Percentiles rank a stretch among this genome's conserved stretches.
These are phyloP conservation scores for Quercus variabilis DNA, from an alignment of 306 rosid species.

Conservation along the genomic window DNA sequence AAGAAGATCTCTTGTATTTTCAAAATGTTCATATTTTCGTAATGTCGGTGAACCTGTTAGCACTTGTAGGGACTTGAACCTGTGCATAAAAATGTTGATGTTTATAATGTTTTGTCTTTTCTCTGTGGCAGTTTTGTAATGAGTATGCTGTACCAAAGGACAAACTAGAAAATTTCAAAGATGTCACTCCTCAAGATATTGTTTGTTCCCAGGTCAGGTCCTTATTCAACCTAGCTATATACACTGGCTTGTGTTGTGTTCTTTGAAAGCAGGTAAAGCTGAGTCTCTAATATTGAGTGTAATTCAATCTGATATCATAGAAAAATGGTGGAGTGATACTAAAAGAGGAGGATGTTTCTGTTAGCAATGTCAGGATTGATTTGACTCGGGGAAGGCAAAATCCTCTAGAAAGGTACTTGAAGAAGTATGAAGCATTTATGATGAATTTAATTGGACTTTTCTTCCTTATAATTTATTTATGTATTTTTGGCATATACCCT, in stretches of 20 bases:
- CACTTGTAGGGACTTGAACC: not conserved
- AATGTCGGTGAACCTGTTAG: not conserved
- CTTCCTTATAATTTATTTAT: constrained; percentile 5
- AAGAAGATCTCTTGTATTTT: not conserved
- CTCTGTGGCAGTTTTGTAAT: constrained; percentile 66
- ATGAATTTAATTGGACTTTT: constrained; percentile 1
- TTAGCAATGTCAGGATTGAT: constrained; percentile 82
- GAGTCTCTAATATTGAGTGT: constrained; percentile 3
- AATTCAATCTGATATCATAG: constrained; percentile 34
- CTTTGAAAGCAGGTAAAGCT: constrained; percentile 8
- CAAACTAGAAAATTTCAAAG: constrained; percentile 66
- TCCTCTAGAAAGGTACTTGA: constrained; percentile 81
- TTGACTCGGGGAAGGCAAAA: constrained; percentile 85
- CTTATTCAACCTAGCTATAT: constrained; percentile 1
- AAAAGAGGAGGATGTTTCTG: constrained; percentile 79
- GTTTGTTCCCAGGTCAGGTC: constrained; percentile 78
- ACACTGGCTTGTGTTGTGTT: constrained; percentile 12
- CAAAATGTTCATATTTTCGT: not conserved
- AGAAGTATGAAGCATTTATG: constrained; percentile 10
- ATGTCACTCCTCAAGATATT: constrained; percentile 87
- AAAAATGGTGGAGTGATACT: constrained; percentile 74
- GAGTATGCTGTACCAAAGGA: constrained; percentile 95
- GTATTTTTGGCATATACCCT: not conserved
- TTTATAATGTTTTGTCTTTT: not conserved
- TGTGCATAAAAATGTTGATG: not conserved